Conservation (phyloP, 176 grass and related monocot genomes). For the Triticum timopheevii region DNA sequence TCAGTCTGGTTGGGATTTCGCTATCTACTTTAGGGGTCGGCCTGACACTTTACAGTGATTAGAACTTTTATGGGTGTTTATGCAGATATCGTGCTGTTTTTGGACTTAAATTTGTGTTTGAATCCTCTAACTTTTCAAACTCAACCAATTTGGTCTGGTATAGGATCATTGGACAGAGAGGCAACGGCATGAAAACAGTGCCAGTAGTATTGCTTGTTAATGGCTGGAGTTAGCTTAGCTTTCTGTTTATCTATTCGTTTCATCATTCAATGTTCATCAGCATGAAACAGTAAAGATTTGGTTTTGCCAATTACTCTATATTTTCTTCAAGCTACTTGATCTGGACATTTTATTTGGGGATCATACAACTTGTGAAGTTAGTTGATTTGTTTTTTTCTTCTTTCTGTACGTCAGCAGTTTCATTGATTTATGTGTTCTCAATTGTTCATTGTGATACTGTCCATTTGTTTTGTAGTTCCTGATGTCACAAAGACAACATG, state of each 20-base stretch:
- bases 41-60: not conserved
- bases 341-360: not conserved
- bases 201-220: not conserved
- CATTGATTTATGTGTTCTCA: not conserved
- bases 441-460: not conserved
- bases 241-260: not conserved
- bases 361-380: not conserved
- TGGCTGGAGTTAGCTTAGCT: not conserved
- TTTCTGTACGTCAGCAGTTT: not conserved
- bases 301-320: not conserved
- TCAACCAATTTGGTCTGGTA: not conserved
- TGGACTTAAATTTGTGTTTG: not conserved
- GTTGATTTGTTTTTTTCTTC: not conserved
- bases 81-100: not conserved
- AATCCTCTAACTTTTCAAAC: not conserved
- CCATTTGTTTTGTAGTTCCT: constrained; percentile 30
- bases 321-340: not conserved
- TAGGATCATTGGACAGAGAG: not conserved
- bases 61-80: not conserved
- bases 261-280: not conserved
- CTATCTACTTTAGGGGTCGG: not conserved
- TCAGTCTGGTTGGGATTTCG: not conserved
- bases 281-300: not conserved
- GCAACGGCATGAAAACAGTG: not conserved
- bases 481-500: constrained; percentile 71